Conservation (phyloP, 257 asterid genomes). For the Solanum chiquidenum region DNA sequence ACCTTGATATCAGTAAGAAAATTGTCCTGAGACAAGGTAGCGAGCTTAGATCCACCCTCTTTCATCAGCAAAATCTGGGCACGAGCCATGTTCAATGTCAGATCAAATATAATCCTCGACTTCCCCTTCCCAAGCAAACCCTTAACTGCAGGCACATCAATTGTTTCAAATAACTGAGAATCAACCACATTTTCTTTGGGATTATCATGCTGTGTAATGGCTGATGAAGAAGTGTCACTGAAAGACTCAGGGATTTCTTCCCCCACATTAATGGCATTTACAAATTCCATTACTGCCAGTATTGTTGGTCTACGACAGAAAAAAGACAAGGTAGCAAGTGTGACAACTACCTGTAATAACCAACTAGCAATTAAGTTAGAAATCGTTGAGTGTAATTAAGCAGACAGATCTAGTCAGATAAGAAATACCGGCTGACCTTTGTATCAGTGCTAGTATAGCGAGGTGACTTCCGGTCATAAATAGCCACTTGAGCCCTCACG, state of each 20-base stretch:
- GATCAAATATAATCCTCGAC: slow-evolving; percentile 68
- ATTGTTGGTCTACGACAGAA: slow-evolving; percentile 90
- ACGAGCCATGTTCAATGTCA: slow-evolving; percentile 80
- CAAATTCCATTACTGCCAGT: slow-evolving; percentile 75
- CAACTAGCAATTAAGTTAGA: not conserved
- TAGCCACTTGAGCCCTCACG: slow-evolving; percentile 82
- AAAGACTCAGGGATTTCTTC: slow-evolving; percentile 40
- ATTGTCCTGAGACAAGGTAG: slow-evolving; percentile 82
- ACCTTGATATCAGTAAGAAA: slow-evolving; percentile 88
- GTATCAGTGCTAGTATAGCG: slow-evolving; percentile 58
- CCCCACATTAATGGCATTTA: slow-evolving; percentile 43
- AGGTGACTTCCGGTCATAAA: slow-evolving; percentile 67
- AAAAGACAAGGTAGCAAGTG: slow-evolving; percentile 87
- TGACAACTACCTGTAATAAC: slow-evolving; percentile 66
- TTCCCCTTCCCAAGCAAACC: slow-evolving; percentile 87
- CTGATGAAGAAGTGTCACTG: slow-evolving; percentile 44
- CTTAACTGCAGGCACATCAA: slow-evolving; percentile 66
- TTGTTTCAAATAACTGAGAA: slow-evolving; percentile 29
- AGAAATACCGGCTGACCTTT: slow-evolving; percentile 37
- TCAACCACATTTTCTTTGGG: slow-evolving; percentile 28
- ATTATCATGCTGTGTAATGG: slow-evolving; percentile 19
- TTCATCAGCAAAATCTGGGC: slow-evolving; percentile 92
- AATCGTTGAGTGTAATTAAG: not conserved
- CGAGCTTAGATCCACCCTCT: slow-evolving; percentile 75
- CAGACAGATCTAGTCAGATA: not conserved